Evolutionary conservation across 2,329 filamentous ascomycete genomes (phyloP), one percentile per base, ranked within the genome.

Genomic region (Alternaria brassicicola): DNA sequence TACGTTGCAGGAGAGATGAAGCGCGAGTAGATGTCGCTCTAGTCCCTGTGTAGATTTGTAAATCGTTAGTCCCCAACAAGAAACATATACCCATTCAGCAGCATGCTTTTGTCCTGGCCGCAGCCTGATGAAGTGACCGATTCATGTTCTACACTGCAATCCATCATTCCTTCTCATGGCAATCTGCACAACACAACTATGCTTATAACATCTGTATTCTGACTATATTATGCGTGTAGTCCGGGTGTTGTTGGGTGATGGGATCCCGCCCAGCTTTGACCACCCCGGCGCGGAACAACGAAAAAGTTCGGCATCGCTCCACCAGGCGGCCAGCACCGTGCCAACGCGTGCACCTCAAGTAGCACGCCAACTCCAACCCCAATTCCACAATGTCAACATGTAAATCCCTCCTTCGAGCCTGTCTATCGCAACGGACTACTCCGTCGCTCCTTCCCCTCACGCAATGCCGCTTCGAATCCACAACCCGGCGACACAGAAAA

Each of bases 1-100:
- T 97, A 97, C 70, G 93, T 97, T 65, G 93, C 93, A 2, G 92
- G 94, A 76, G 95, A 99, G 84, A 88, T 91, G 36, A 88, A 84
- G 73, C 67, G 66, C 19, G 60, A 61, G 17, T 70, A 67, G 60
- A 57, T 8, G 36, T 19, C 36, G 36, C 31, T 23, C 43, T 23
- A 4, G 25, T 33, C 12, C 6, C 33, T 43, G 31, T 57, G 31
- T 57, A 57, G 19, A 15, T 21, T 43, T 10, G 33, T 39, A 35
- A 30, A 25, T 33, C 13, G 28, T 47, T 25, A 33, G 28, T 28
- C 23, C 15, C 31, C 30, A 46, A 21, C 35, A 57, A 60, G 28
- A 47, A 52, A 49, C 30, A 59, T 61, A 61, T 63, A 61, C 55
- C 62, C 59, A 23, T 46, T 47, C 36, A 25, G 43, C 43, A 47